Evolutionary conservation across 345 rosid genomes (phyloP), one percentile per base, ranked within the genome.

Genomic region (Salix purpurea): DNA sequence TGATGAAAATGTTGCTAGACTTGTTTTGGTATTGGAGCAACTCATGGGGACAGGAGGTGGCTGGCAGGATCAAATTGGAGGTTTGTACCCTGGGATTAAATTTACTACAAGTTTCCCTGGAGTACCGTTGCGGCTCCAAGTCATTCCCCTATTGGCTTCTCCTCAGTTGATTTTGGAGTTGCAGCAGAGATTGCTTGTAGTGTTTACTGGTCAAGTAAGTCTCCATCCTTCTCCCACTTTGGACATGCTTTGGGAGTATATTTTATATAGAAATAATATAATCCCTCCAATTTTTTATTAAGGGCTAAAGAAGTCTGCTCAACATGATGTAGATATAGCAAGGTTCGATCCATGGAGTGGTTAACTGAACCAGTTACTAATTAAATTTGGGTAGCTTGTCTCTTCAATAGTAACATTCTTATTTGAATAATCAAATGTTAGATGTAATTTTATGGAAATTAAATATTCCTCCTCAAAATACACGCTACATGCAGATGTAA

Each of bases 41-140:
- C 89, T 96, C 76, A 96, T 96, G 99, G 98, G 99, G 39, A 93
- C 99, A 32, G 99, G 99, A 71, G 98, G 99, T 76, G 97, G 99
- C 77, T 93, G 99, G 99, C 99, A 96, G 87, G 98, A 96, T 84
- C 98, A 96, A 84, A 91, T 91, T 21, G 97, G 99, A 76, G 99
- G 99, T 62, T 75, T 93, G 79, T 91, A 92, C 86, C 91, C 96
- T 12, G 98, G 97, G 62, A 91, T 96, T 74, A 96, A 96, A 82
- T 89, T 84, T 72, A 96, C 99, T 26, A 78, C 92, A 42, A 96
- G 97, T 77, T 91, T 92, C 80, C 98, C 99, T 23, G 99, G 99
- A 75, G 70, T 91, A 65, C 99, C 98, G 37, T 82, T 96, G 74
- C 88, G 95, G 68, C 97, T 96, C 39, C 97, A 96, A 83, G 99